Evolutionary conservation across 805 yeast species (phyloP), one percentile per base, ranked within the genome.

Genomic region (Dipodascus geniculatus): DNA sequence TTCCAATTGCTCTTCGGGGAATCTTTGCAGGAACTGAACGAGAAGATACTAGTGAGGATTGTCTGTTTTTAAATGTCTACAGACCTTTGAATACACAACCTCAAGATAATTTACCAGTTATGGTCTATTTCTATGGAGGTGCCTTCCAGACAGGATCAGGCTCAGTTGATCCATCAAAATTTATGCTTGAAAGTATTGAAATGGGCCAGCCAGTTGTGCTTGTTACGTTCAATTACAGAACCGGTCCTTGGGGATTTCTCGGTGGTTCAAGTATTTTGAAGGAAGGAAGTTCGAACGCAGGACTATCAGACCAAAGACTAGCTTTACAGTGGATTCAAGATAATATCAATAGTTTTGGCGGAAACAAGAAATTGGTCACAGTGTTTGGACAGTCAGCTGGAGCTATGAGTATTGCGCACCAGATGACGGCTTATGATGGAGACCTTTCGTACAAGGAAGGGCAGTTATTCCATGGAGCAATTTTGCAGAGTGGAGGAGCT

Each of bases 61-160:
- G 70, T 56, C 58, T 67, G 42, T 58, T 56, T 3, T 51, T 67
- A 19, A 67, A 66, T 54, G 59, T 68, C 35, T 64, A 60, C 24
- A 58, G 54, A 9, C 69, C 70, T 0, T 20, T 44, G 3, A 23
- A 51, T 2, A 56, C 60, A 2, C 50, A 9, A 8, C 6, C 8
- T 4, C 8, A 42, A 17, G 8, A n/a, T 6, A 42, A 9, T 4
- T 6, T 42, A 4, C 67, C 69, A 1, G 68, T 67, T 9, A 60
- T 60, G 49, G 57, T 63, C 16, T 68, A 68, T 65, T 61, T 69
- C 42, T 68, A 68, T 53, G 74, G 73, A 14, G 73, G 74, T 31
- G 65, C 69, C 1, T 68, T 65, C 51, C 20, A 52, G 2, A 59
- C 58, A 19, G 71, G 72, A 42, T 42, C 48, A n/a, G 14, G 22